Base-by-base conservation (phyloP, 2,329 filamentous ascomycete species). In the Ceratocystis harringtonii region DNA sequence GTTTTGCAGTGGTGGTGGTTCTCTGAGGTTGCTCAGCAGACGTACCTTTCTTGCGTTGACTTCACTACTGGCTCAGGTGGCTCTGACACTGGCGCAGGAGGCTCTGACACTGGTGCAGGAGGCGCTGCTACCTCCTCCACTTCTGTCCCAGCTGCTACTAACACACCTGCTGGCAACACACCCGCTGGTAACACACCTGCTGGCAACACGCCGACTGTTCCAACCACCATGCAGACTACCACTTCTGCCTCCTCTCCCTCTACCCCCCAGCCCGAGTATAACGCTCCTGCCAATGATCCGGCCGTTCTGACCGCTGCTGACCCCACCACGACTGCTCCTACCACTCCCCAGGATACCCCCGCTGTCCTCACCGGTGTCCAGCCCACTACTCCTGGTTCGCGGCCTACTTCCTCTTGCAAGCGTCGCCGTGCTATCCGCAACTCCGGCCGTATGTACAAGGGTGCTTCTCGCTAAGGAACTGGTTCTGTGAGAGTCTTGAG, bases 1-100 rank as follows among this genome's bases (percentile, higher is more conserved):
- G 74, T 75, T 3, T 45, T 77, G 68, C 77, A 81, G 62, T 80
- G 79, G 76, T 79, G 79, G 73, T 76, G 75, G 74, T 73, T 74
- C 64, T 75, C 74, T 1, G 73, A 72, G 1, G 68, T 60, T 0
- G 74, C 74, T 0, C 69, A 73, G 69, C 75, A 77, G 71, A 77
- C 74, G 1, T 76, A 76, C 57, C 70, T 75, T 68, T 75, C 73
- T 67, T 76, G 75, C 48, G 69, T 76, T 7, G 75, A 76, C 66
- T 76, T 76, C 58, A 66, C 64, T 19, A 45, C 57, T 15, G 68
- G 52, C 25, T 63, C 55, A 3, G 41, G 60, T 43, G 36, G 30
- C 30, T 63, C 66, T 32, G 28, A 60, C 52, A 52, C 65, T 63
- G 44, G 44, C 28, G 22, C 44, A 12, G 30, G 15, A 1, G 5